phyloP scores from a whole-genome alignment of 2,329 filamentous ascomycete species.

The Pseudogymnoascus sp. region DNA sequence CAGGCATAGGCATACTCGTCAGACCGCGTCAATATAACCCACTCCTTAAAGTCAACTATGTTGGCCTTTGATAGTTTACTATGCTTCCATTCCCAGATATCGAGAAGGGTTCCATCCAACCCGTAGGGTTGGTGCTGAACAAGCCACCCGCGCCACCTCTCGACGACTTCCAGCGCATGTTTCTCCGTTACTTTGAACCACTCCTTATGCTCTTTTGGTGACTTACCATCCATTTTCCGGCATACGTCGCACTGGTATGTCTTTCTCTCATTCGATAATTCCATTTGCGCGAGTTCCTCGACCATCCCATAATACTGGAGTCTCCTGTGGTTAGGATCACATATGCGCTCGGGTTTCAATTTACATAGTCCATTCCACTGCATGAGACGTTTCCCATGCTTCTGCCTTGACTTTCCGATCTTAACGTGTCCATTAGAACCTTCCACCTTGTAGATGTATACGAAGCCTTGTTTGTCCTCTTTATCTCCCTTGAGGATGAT shows the following conservation, averaged over 20 bases:
- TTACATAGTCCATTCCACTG: not conserved
- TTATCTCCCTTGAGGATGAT: not conserved
- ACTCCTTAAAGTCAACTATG: not conserved
- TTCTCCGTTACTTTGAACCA: not conserved
- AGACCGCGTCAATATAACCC: not conserved
- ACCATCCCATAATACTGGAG: conserved; percentile 14
- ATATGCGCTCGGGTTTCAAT: not conserved
- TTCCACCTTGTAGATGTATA: conserved; percentile 15
- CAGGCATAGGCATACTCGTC: not conserved
- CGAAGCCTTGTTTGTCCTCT: not conserved
- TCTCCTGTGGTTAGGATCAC: conserved; percentile 1
- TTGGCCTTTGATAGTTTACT: not conserved
- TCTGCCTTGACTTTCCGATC: conserved; percentile 15
- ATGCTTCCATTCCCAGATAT: not conserved
- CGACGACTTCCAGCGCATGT: conserved; percentile 13
- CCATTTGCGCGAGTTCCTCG: conserved; percentile 13
- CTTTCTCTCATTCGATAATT: conserved; percentile 5
- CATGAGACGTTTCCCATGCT: not conserved
- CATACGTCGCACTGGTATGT: conserved; percentile 7
- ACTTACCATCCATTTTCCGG: too few relatives aligned
- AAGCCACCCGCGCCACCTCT: conserved; percentile 16
- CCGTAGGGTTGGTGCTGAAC: not conserved
- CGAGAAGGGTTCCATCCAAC: not conserved
- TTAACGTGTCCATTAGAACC: conserved; percentile 13
- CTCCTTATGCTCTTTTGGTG: too few relatives aligned